A percentile compares a stretch with the other conserved stretches of the same genome.
phyloP scores from a whole-genome alignment of 2,329 filamentous ascomycete genomes.

The Colletotrichum shisoi region DNA sequence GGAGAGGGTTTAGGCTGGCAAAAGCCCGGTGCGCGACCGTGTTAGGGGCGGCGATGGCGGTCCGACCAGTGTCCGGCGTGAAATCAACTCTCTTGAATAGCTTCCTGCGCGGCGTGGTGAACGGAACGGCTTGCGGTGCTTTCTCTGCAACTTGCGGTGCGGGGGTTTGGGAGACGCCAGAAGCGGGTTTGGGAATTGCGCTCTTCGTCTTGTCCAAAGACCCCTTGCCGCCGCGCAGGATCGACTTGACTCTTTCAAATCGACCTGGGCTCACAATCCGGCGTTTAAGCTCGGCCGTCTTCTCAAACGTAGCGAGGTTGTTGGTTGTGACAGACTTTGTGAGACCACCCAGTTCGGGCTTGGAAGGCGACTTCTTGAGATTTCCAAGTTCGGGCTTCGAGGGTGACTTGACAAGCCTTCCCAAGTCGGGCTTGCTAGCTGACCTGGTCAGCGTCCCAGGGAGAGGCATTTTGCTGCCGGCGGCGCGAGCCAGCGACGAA shows the following conservation, averaged over 20 bases:
- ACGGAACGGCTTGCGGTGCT: slow-evolving; percentile 59
- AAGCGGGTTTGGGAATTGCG: slow-evolving; percentile 57
- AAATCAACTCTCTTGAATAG: slow-evolving; percentile 79
- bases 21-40: slow-evolving; percentile 53
- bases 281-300: slow-evolving; percentile 47
- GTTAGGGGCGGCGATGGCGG: slow-evolving; percentile 52
- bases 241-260: slow-evolving; percentile 66
- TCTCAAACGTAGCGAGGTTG: slow-evolving; percentile 49
- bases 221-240: slow-evolving; percentile 57
- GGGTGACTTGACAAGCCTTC: slow-evolving; percentile 54
- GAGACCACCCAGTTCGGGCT: slow-evolving; percentile 52
- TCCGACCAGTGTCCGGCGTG: slow-evolving; percentile 71
- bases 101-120: slow-evolving; percentile 74
- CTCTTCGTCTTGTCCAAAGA: slow-evolving; percentile 54
- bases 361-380: slow-evolving; percentile 61
- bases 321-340: slow-evolving; percentile 61
- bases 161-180: slow-evolving; percentile 57
- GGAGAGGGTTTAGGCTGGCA: slow-evolving; percentile 54
- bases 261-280: slow-evolving; percentile 59
- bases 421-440: slow-evolving; percentile 38
- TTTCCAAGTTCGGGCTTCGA: slow-evolving; percentile 56
- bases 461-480: slow-evolving; percentile 63
- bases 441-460: slow-evolving; percentile 52
- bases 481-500: slow-evolving; percentile 70
- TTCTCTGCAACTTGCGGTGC: slow-evolving; percentile 58